A percentile compares a stretch with the other conserved stretches of the same genome.
These are phyloP conservation scores for Daldinia grandis DNA, from an alignment of 495 filamentous ascomycete genomes.

Conservation along the genomic window DNA sequence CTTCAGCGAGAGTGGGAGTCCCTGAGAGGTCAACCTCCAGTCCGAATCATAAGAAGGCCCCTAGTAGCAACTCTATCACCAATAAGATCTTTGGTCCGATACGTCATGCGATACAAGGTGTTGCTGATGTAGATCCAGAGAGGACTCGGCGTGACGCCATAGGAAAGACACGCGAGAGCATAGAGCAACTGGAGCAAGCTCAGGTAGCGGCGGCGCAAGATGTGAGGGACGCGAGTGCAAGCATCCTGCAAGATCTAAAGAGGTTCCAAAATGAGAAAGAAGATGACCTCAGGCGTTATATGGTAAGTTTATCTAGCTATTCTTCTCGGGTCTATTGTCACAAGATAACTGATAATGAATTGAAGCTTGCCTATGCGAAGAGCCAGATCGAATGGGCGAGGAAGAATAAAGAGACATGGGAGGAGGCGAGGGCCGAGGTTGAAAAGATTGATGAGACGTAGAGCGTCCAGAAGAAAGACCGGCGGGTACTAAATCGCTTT, in stretches of 20 bases:
- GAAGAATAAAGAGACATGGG: conserved; percentile 95
- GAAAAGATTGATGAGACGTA: conserved; percentile 77
- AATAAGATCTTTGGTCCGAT: conserved; percentile 96
- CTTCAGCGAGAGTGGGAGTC: conserved; percentile 67
- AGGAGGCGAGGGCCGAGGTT: conserved; percentile 91
- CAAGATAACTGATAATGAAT: conserved; percentile 13
- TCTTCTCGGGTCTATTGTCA: neutral
- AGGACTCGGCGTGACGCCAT: conserved; percentile 90
- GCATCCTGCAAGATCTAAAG: conserved; percentile 86
- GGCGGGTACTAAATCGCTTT: neutral
- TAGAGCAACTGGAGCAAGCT: conserved; percentile 84
- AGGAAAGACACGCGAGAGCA: conserved; percentile 86
- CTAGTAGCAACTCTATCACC: conserved; percentile 81
- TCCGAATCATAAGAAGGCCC: conserved; percentile 71
- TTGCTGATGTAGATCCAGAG: conserved; percentile 95
- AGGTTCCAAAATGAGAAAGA: conserved; percentile 95
- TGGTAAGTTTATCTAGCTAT: conserved; percentile 68
- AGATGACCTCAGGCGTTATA: conserved; percentile 89
- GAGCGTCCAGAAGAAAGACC: conserved; percentile 5
- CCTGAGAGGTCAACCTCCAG: conserved; percentile 54
- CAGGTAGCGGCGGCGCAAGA: conserved; percentile 85
- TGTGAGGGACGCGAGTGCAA: conserved; percentile 86
- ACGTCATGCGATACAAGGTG: conserved; percentile 92
- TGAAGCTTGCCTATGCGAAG: conserved; percentile 87
- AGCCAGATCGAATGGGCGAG: conserved; percentile 98